phyloP scores from a whole-genome alignment of 1,284 basidiomycete genomes.

The Stygiomarasmius scandens region DNA sequence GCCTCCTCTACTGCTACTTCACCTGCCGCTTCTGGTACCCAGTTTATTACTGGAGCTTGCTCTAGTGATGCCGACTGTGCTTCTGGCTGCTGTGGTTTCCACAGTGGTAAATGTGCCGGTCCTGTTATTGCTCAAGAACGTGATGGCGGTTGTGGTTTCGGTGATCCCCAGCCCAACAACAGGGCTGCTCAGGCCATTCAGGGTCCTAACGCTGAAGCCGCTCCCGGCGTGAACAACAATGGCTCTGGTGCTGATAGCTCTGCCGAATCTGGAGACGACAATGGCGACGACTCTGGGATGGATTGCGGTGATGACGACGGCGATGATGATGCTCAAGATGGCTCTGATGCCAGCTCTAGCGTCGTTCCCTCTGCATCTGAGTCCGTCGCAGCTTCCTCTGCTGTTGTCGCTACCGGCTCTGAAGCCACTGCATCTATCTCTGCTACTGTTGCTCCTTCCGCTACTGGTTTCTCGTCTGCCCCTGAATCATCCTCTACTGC shows the following conservation, averaged over 20 bases:
- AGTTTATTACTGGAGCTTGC: not conserved
- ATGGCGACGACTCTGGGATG: not conserved
- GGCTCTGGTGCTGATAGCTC: not conserved
- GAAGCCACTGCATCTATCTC: not conserved
- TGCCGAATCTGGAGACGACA: not conserved
- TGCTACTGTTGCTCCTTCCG: not conserved
- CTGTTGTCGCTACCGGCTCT: not conserved
- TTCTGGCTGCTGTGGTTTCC: not conserved
- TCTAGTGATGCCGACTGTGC: not conserved
- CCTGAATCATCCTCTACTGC: not conserved
- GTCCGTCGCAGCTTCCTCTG: constrained; percentile 1
- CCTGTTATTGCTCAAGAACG: not conserved
- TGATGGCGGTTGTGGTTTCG: not conserved
- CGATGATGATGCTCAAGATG: not conserved
- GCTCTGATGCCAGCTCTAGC: not conserved
- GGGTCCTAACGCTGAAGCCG: not conserved
- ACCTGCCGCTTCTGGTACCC: not conserved
- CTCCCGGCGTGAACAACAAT: not conserved
- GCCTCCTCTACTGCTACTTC: not conserved
- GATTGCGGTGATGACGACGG: constrained; percentile 4
- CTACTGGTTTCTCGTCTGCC: not conserved
- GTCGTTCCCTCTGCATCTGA: constrained; percentile 6
- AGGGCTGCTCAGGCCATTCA: not conserved
- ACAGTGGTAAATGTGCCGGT: not conserved
- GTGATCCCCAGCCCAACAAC: not conserved